phyloP scores from a whole-genome alignment of 1,284 basidiomycete genomes.

The Ustilago xerochloae region DNA sequence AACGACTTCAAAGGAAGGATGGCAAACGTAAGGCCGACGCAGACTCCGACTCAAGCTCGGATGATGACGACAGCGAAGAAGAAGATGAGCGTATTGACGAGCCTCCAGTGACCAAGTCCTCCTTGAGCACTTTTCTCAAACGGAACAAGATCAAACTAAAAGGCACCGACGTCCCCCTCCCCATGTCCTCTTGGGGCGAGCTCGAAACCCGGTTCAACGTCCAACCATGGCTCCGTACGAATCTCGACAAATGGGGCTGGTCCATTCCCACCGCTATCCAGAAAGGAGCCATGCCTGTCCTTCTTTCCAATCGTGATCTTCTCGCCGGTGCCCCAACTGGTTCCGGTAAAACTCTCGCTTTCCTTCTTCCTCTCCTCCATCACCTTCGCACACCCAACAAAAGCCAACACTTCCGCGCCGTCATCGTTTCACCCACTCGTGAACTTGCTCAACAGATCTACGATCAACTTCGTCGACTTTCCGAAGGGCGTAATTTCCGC shows the following conservation, averaged over 20 bases:
- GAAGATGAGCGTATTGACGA: slow-evolving; percentile 6
- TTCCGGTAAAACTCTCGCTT: slow-evolving; percentile 65
- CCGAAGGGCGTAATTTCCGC: slow-evolving; percentile 42
- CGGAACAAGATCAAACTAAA: slow-evolving; percentile 66
- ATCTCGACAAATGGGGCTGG: slow-evolving; percentile 56
- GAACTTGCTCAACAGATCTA: slow-evolving; percentile 65
- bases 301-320: slow-evolving; percentile 63
- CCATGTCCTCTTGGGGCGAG: slow-evolving; percentile 65
- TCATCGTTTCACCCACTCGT: slow-evolving; percentile 64
- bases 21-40: slow-evolving; percentile 19
- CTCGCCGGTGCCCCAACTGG: slow-evolving; percentile 65
- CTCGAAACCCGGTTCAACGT: slow-evolving; percentile 54
- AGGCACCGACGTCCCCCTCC: slow-evolving; percentile 69
- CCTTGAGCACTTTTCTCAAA: slow-evolving; percentile 56
- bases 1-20: slow-evolving; percentile 15
- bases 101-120: slow-evolving; percentile 49
- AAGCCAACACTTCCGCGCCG: slow-evolving; percentile 55
- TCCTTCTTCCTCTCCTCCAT: slow-evolving; percentile 61
- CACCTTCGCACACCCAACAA: slow-evolving; percentile 46
- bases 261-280: slow-evolving; percentile 67
- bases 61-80: slow-evolving; percentile 17
- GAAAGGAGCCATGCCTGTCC: slow-evolving; percentile 67
- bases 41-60: slow-evolving; percentile 7
- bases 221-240: slow-evolving; percentile 48
- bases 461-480: slow-evolving; percentile 57